Evolutionary conservation across 2,329 filamentous ascomycete species (phyloP).

Genomic region (Alternaria conjuncta): DNA sequence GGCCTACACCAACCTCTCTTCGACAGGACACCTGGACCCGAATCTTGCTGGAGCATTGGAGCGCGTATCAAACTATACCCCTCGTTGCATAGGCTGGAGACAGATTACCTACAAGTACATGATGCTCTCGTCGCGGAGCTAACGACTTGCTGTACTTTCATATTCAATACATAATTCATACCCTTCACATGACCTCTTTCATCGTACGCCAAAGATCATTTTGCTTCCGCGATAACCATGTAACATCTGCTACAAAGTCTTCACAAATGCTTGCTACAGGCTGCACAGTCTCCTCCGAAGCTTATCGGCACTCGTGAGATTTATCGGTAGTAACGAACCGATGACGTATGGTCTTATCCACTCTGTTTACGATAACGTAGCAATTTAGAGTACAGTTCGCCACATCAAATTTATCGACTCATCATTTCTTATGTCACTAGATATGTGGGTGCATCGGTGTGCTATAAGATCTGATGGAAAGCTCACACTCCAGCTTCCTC

Average conservation of each 20-base stretch:
- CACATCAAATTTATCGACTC: background rate
- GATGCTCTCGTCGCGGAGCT: background rate
- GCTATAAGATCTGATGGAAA: background rate
- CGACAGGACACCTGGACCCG: background rate
- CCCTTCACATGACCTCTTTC: background rate
- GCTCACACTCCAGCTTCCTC: background rate
- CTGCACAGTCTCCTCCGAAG: conserved; percentile 1
- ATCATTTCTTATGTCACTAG: background rate
- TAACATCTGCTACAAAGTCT: background rate
- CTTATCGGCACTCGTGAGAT: conserved; percentile 7
- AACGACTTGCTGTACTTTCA: conserved; percentile 10
- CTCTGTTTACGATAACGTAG: background rate
- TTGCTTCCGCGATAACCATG: background rate
- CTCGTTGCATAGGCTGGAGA: background rate
- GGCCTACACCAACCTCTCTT: background rate
- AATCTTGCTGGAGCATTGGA: background rate
- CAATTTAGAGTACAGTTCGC: background rate
- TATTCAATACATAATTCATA: conserved; percentile 12
- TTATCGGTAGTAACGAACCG: conserved; percentile 2
- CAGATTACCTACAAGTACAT: background rate
- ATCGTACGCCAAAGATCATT: background rate
- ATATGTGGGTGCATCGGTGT: background rate
- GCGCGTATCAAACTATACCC: background rate
- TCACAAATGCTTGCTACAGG: background rate
- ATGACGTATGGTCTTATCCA: conserved; percentile 5